phyloP scores from a whole-genome alignment of 1,139 yeast species.

The Hansenula anomala region DNA sequence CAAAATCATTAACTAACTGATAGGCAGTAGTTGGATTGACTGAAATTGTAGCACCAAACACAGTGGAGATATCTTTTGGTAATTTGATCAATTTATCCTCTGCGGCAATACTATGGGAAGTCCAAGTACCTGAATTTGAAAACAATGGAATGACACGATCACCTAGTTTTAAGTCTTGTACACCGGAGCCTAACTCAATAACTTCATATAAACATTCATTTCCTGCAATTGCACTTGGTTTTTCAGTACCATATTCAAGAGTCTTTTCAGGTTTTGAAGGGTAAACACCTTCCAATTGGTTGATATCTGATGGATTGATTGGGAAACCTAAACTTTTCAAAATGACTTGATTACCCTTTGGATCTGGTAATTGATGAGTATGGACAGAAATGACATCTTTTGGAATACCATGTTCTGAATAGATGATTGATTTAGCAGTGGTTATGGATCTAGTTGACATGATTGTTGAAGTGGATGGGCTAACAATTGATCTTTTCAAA shows the following conservation, averaged over 20 bases:
- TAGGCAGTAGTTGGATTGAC: slow-evolving; percentile 94
- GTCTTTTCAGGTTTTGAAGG: slow-evolving; percentile 75
- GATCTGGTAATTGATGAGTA: slow-evolving; percentile 44
- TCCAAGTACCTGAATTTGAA: slow-evolving; percentile 93
- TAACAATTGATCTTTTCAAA: not conserved
- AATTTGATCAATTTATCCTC: slow-evolving; percentile 50
- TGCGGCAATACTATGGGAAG: slow-evolving; percentile 66
- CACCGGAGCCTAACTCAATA: slow-evolving; percentile 57
- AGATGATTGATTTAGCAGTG: slow-evolving; percentile 55
- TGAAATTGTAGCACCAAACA: slow-evolving; percentile 81
- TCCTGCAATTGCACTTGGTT: slow-evolving; percentile 78
- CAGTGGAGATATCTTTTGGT: slow-evolving; percentile 39
- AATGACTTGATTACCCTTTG: slow-evolving; percentile 31
- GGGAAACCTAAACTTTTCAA: slow-evolving; percentile 69
- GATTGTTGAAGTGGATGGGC: not conserved
- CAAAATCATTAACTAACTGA: slow-evolving; percentile 75
- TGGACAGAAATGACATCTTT: slow-evolving; percentile 49
- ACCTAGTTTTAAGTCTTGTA: slow-evolving; percentile 48
- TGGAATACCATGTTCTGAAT: slow-evolving; percentile 58
- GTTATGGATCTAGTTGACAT: slow-evolving; percentile 10
- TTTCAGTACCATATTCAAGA: slow-evolving; percentile 45
- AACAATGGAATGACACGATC: slow-evolving; percentile 91
- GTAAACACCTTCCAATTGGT: slow-evolving; percentile 90
- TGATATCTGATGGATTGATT: slow-evolving; percentile 87
- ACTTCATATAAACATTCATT: slow-evolving; percentile 93